These are phyloP conservation scores for Fulvia fulva DNA, from an alignment of 2,329 filamentous ascomycete species.

Conservation along the genomic window DNA sequence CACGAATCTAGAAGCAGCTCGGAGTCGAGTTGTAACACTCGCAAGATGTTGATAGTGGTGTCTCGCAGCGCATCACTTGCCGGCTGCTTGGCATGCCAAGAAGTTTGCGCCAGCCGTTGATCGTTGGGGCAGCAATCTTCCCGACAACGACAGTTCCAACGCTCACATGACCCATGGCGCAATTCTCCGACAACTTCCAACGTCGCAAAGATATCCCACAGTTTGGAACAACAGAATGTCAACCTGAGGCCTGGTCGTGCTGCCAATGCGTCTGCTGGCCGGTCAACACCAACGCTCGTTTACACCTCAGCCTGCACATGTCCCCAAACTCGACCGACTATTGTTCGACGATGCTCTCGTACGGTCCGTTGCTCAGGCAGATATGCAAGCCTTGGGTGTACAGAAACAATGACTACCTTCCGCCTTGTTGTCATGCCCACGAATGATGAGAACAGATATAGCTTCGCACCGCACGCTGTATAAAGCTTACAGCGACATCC, in stretches of 20 bases:
- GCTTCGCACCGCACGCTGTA: not conserved
- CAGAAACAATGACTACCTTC: not conserved
- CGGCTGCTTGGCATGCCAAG: not conserved
- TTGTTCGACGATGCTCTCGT: not conserved
- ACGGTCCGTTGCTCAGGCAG: not conserved
- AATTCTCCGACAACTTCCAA: not conserved
- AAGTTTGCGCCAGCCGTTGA: not conserved
- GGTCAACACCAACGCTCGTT: not conserved
- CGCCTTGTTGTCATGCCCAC: slow-evolving; percentile 1
- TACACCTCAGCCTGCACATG: not conserved
- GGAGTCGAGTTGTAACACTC: too few species aligned
- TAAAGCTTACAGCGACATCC: not conserved
- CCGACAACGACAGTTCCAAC: not conserved
- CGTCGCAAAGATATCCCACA: not conserved
- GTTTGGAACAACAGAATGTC: not conserved
- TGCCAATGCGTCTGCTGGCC: not conserved
- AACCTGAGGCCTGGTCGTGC: not conserved
- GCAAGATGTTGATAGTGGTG: too few species aligned
- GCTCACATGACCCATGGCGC: not conserved
- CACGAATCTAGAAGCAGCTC: too few species aligned
- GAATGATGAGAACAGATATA: not conserved
- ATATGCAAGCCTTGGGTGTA: not conserved
- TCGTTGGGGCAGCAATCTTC: not conserved
- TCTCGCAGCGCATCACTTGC: too few species aligned
- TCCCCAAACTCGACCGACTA: too few species aligned